A percentile compares a stretch with the other conserved stretches of the same genome.
These are phyloP conservation scores for Hibiscus tridactylites DNA, from an alignment of 345 rosid species.

Conservation along the genomic window DNA sequence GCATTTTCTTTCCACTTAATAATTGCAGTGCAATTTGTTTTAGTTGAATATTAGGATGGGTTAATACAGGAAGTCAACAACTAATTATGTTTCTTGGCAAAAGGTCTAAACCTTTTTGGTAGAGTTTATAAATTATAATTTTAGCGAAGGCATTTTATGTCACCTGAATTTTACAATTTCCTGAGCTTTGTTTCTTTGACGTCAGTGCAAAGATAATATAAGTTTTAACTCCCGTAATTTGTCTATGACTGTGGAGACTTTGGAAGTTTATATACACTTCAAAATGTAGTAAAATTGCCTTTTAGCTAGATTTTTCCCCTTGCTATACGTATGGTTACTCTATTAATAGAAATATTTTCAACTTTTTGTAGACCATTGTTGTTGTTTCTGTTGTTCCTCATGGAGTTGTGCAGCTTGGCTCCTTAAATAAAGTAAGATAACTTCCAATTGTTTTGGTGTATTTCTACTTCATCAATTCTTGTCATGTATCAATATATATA, in stretches of 20 bases:
- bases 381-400: conserved; percentile 64
- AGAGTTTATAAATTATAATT: not conserved
- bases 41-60: not conserved
- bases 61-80: not conserved
- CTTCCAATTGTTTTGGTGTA: conserved; percentile 7
- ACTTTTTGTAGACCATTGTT: conserved; percentile 50
- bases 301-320: not conserved
- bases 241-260: not conserved
- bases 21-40: not conserved
- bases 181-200: not conserved
- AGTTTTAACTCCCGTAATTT: not conserved
- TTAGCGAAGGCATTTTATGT: not conserved
- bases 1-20: not conserved
- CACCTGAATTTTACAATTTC: not conserved
- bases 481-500: not conserved
- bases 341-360: not conserved
- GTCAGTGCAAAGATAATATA: not conserved
- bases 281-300: not conserved
- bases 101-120: not conserved
- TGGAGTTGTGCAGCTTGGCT: conserved; percentile 92
- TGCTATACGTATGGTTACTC: not conserved
- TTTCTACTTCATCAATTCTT: conserved; percentile 2
- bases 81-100: not conserved
- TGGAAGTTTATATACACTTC: not conserved
- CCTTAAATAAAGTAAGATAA: conserved; percentile 57